These are phyloP conservation scores for Candida sp. DNA, from an alignment of 1,139 yeast genomes.

Conservation along the genomic window DNA sequence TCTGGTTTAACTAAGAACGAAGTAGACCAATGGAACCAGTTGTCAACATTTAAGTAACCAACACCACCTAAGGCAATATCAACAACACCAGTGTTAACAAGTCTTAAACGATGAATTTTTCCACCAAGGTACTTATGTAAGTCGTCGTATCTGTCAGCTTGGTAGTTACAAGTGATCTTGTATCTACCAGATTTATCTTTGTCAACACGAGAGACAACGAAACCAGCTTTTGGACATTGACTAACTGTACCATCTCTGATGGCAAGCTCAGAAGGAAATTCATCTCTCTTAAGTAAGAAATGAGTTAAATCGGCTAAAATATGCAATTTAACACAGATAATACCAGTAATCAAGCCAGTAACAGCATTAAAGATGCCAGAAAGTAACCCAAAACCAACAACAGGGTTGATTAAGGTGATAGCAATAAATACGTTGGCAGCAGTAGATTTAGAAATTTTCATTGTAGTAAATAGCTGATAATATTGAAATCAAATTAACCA, in stretches of 20 bases:
- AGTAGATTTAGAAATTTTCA: not conserved
- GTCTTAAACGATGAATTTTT: slow-evolving; percentile 4
- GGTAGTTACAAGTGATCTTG: slow-evolving; percentile 7
- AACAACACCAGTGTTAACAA: slow-evolving; percentile 8
- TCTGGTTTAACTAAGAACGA: slow-evolving; percentile 8
- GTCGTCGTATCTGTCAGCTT: slow-evolving; percentile 5
- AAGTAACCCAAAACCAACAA: not conserved
- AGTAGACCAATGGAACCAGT: slow-evolving; percentile 9
- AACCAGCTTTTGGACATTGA: slow-evolving; percentile 5
- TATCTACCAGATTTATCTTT: slow-evolving; percentile 8
- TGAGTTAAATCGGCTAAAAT: not conserved
- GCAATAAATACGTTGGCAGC: not conserved
- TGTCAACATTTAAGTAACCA: slow-evolving; percentile 4
- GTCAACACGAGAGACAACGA: slow-evolving; percentile 8
- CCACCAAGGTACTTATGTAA: slow-evolving; percentile 4
- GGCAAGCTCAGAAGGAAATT: not conserved
- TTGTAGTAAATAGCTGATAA: not conserved
- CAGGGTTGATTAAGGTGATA: not conserved
- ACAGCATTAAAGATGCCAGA: not conserved
- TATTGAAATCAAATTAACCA: not conserved
- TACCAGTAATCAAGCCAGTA: not conserved
- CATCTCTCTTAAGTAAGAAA: not conserved
- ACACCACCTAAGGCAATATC: slow-evolving; percentile 7
- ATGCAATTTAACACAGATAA: not conserved
- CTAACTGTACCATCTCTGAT: not conserved